phyloP scores from a whole-genome alignment of 1,284 basidiomycete species.

The Cryptococcus sp. region DNA sequence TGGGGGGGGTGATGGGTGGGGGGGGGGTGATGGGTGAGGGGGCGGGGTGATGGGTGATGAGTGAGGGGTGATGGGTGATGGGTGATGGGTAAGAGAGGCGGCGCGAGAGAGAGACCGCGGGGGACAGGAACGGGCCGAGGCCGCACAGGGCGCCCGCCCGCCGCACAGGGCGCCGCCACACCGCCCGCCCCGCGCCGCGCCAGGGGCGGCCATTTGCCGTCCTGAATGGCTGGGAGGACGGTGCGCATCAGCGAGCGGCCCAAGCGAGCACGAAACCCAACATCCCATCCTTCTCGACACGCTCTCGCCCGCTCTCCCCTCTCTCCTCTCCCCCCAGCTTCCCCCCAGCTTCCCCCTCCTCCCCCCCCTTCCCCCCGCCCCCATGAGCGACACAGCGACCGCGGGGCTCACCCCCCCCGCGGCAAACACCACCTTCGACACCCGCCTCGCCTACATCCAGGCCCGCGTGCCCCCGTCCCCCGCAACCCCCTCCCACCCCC shows the following conservation, averaged over 20 bases:
- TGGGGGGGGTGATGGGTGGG: background rate
- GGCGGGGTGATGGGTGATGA: background rate
- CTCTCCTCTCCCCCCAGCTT: background rate
- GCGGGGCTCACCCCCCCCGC: conserved; percentile 2
- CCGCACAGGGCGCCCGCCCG: too few relatives aligned
- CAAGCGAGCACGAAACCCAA: too few relatives aligned
- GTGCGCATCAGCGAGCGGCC: too few relatives aligned
- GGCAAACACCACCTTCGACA: conserved; percentile 7
- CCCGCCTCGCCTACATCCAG: conserved; percentile 10
- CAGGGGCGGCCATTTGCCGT: too few relatives aligned
- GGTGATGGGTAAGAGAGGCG: background rate
- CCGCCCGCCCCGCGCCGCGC: too few relatives aligned
- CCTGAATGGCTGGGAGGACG: too few relatives aligned
- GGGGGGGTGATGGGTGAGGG: background rate
- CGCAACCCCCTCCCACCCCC: background rate
- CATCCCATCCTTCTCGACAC: too few relatives aligned
- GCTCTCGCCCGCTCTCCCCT: background rate
- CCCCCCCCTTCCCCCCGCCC: background rate
- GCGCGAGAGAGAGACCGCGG: too few relatives aligned
- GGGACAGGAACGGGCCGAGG: too few relatives aligned
- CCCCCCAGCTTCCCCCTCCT: background rate
- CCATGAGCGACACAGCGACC: background rate
- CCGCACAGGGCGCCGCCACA: too few relatives aligned
- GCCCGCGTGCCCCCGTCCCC: background rate
- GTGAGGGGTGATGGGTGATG: background rate